Base-by-base conservation (phyloP, 495 filamentous ascomycete species). In the Penicillium mononematosum region DNA sequence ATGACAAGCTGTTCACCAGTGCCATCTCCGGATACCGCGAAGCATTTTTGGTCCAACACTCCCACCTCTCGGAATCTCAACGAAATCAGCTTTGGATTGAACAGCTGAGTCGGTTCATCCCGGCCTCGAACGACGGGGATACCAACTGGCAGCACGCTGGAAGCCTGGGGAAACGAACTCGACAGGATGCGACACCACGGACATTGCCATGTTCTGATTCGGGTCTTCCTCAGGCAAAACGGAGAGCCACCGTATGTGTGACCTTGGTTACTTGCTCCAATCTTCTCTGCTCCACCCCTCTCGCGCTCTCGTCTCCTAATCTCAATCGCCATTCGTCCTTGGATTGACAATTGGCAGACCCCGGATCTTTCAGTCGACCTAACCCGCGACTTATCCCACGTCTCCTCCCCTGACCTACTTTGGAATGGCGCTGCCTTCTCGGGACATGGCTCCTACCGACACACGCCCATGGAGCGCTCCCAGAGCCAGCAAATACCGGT, bases 161-260 rank as follows among this genome's bases (percentile, higher is more conserved):
- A 44, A 75, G 67, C 52, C 65, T 70, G 56, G 74, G 75, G 59
- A 78, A 79, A 75, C 70, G 76, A 58, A 67, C 64, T 60, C 75
- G 75, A 70, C 75, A 72, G 70, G 76, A 75, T 60, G 61, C 63
- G 53, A 75, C 67, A 50, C 76, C 75, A 24, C 71, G 75, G 66
- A 79, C 74, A 50, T 58, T 77, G 55, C 75, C 71, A 58, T 48
- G 20, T 43, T 61, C 56, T 64, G 66, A 62, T 57, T 65, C 68
- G 74, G 74, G 73, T 70, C 66, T 70, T 60, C 73, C 75, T 32
- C 65, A 64, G 62, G 70, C 74, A 55, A 79, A 79, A 70, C 75
- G 76, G 65, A 73, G 74, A 75, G 76, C 75, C 71, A 79, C 74
- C 74, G 76, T 79, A 79, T 66, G 76, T 69, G 60, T 76, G 67